These are phyloP conservation scores for Quercus rubra DNA, from an alignment of 306 rosid species.

Conservation along the genomic window DNA sequence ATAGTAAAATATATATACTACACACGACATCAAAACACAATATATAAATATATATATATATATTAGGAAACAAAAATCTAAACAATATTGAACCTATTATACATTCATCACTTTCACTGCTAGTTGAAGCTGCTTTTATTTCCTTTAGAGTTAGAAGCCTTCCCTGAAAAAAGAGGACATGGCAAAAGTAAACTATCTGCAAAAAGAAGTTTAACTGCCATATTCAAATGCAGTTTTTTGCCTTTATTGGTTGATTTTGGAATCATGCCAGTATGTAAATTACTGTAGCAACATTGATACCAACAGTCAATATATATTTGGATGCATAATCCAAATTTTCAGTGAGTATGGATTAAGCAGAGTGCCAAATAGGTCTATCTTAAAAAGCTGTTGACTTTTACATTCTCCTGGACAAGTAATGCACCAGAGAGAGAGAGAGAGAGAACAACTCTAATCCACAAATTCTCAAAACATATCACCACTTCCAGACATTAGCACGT, in stretches of 20 bases:
- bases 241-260: not conserved
- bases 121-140: conserved; percentile 25
- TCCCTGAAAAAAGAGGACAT: conserved; percentile 13
- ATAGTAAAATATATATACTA: not conserved
- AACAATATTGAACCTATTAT: conserved; percentile 29
- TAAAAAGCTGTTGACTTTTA: too few relatives aligned
- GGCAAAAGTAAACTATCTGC: not conserved
- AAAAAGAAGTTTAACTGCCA: not conserved
- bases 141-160: conserved; percentile 28
- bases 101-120: conserved; percentile 15
- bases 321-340: too few relatives aligned
- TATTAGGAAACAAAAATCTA: not conserved
- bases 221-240: not conserved
- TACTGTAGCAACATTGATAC: too few relatives aligned
- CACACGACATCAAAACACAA: not conserved
- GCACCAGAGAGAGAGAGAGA: too few relatives aligned
- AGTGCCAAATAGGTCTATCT: too few relatives aligned
- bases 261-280: too few relatives aligned
- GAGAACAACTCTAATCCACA: not conserved
- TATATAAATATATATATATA: too few relatives aligned
- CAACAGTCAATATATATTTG: too few relatives aligned
- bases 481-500: too few relatives aligned
- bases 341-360: too few relatives aligned
- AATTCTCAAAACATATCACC: not conserved
- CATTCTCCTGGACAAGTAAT: too few relatives aligned